Base-by-base conservation (phyloP, 345 rosid genomes). In the Euclidium syriacum region DNA sequence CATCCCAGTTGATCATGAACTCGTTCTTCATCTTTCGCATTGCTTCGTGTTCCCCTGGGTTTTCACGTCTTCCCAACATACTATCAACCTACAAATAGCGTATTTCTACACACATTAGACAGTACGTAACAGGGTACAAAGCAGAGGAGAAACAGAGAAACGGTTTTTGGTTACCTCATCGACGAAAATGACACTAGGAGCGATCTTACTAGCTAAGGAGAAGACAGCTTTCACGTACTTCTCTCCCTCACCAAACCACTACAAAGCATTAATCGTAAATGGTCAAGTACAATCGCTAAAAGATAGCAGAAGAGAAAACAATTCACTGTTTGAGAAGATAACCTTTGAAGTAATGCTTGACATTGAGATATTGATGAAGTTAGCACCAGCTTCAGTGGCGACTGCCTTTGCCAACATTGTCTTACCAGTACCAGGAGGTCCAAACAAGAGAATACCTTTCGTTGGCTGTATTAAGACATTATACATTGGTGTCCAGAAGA, bases 211-310 rank as follows among this genome's bases (percentile, higher is more conserved):
- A 17, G 97, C 96, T 40, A 95, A 80, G 70, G 99, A 95, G 76
- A 95, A 95, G 33, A 95, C 97, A 11, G 97, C 97, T 79, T 90
- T 95, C 25, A 95, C 97, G 65, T 90, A 95, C 78, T 95, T 95
- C 75, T 95, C 99, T 35, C 97, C 99, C 81, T 95, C 97, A 64
- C 99, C 99, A 81, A 95, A 95, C 99, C 97, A 95, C 99, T 95
- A 89, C 81, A 87, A 52, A 47, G 34, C 49, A 62, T 36, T 38
- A 12, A 10, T 46, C 24, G 14, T 56, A 41, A 17, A 68, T 29
- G 34, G n/a, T 55, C 38, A 70, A 41, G 5, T 11, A 40, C 32
- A 48, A 40, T 25, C 20, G 30, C 25, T 25, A 8, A 46, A 15
- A 51, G 14, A 30, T 36, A 34, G 17, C 27, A 44, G 8, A 43